Evolutionary conservation across 306 rosid genomes (phyloP).

Genomic region (Hippophae gyantsensis): DNA sequence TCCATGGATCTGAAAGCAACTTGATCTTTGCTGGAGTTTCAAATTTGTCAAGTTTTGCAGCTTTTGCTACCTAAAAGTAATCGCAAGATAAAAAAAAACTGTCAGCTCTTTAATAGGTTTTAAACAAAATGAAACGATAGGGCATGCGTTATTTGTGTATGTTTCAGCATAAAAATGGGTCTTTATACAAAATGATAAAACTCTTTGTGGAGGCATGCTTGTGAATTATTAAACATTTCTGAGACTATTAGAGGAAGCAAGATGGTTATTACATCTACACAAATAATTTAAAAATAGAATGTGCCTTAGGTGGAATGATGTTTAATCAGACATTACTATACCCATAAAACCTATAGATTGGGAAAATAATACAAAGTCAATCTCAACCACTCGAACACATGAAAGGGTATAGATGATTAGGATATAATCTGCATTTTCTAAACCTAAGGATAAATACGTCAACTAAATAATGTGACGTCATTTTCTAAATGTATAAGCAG

Average conservation of each 20-base stretch:
- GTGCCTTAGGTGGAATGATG: too few relatives aligned
- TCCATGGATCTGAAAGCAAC: constrained; percentile 71
- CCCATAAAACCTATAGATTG: too few relatives aligned
- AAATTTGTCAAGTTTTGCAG: constrained; percentile 54
- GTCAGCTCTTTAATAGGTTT: neutral
- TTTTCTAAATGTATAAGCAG: neutral
- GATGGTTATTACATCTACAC: too few relatives aligned
- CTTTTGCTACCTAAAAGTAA: constrained; percentile 51
- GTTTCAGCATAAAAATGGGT: neutral
- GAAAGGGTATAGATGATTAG: neutral
- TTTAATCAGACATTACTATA: too few relatives aligned
- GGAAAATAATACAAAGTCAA: neutral
- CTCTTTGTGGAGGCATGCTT: too few relatives aligned
- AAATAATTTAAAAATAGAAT: too few relatives aligned
- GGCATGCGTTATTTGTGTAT: neutral
- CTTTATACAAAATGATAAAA: neutral
- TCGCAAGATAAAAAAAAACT: neutral
- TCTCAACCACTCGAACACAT: neutral
- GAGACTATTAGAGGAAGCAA: too few relatives aligned
- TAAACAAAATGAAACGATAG: neutral
- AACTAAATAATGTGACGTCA: neutral
- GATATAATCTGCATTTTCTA: neutral
- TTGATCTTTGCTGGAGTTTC: constrained; percentile 71
- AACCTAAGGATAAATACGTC: neutral
- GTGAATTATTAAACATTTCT: too few relatives aligned